A percentile compares a stretch with the other conserved stretches of the same genome.
phyloP scores from a whole-genome alignment of 768 basidiomycete species.

The Pisolithus microcarpus region DNA sequence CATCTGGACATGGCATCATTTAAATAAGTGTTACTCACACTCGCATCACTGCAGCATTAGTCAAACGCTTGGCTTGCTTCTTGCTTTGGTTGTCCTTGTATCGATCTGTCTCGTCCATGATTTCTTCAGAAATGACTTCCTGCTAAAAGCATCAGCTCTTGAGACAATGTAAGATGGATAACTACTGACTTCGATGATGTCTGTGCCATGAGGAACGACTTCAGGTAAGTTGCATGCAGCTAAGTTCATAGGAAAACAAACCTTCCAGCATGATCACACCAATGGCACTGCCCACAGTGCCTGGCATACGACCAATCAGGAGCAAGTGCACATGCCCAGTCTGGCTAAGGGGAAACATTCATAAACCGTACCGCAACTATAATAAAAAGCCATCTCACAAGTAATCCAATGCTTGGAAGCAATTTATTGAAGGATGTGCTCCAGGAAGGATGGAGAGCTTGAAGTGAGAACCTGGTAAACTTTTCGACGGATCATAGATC shows the following conservation, averaged over 20 bases:
- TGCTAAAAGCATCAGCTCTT: slow-evolving; percentile 25
- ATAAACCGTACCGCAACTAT: not conserved
- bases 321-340: slow-evolving; percentile 91
- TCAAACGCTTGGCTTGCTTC: slow-evolving; percentile 56
- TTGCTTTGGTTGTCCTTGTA: slow-evolving; percentile 86
- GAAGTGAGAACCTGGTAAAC: slow-evolving; percentile 67
- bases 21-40: slow-evolving; percentile 38
- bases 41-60: slow-evolving; percentile 75
- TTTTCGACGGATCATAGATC: slow-evolving; percentile 80
- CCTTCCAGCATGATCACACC: slow-evolving; percentile 90
- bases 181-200: slow-evolving; percentile 60
- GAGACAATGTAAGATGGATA: not conserved
- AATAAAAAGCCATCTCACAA: slow-evolving; percentile 43
- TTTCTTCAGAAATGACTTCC: slow-evolving; percentile 95
- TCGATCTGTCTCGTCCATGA: slow-evolving; percentile 90
- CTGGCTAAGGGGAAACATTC: slow-evolving; percentile 45
- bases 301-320: slow-evolving; percentile 79
- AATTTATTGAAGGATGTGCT: slow-evolving; percentile 81
- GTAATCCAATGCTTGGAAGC: slow-evolving; percentile 91
- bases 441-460: slow-evolving; percentile 81
- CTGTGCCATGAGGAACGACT: slow-evolving; percentile 25
- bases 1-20: not conserved
- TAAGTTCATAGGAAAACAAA: slow-evolving; percentile 20
- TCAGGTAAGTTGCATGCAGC: not conserved
- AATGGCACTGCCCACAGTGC: slow-evolving; percentile 72